Base-by-base conservation (phyloP, 192 early-diverging fungal species). In the Dispira simplex region DNA sequence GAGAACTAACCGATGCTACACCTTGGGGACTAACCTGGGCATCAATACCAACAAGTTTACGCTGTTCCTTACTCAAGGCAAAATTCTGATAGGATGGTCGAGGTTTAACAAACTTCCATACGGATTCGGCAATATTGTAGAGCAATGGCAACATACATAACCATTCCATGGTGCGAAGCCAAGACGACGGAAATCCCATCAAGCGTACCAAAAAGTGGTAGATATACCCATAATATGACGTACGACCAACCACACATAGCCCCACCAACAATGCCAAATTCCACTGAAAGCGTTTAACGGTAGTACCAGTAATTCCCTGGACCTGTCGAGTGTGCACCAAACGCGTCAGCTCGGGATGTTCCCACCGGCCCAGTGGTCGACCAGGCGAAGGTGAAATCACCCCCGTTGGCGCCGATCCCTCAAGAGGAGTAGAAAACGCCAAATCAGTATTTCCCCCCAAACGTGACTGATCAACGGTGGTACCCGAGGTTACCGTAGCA, bases 111-210 rank as follows among this genome's bases (percentile, higher is more conserved):
- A 78, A 56, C 16, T 26, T 53, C 76, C 76, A 78, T 39, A 67
- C 63, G 0, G 73, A 69, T 63, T 78, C 76, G 47, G 68, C 67
- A 11, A 73, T 65, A 46, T 78, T 78, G 67, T 70, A 78, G 26
- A 51, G 59, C 18, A 75, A 62, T 9, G 73, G 13, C 3, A 58
- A 49, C 53, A 69, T 16, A 16, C 64, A 66, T n/a, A 63, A 13
- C 65, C 66, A 75, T 53, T 78, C 71, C 5, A 69, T 25, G 25
- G 46, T 25, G 25, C 63, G 53, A 69, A 70, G 67, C n/a, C 68
- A 62, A 14, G 43, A 54, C 60, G 45, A 25, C 8, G 73, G 62
- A 13, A 72, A 27, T 4, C 69, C 67, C n/a, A 57, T 10, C 13
- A 25, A 20, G n/a, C 21, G 13, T 25, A 27, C 27, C 10, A 60